These are phyloP conservation scores for Parafenestella ontariensis DNA, from an alignment of 2,329 filamentous ascomycete genomes.

Conservation along the genomic window DNA sequence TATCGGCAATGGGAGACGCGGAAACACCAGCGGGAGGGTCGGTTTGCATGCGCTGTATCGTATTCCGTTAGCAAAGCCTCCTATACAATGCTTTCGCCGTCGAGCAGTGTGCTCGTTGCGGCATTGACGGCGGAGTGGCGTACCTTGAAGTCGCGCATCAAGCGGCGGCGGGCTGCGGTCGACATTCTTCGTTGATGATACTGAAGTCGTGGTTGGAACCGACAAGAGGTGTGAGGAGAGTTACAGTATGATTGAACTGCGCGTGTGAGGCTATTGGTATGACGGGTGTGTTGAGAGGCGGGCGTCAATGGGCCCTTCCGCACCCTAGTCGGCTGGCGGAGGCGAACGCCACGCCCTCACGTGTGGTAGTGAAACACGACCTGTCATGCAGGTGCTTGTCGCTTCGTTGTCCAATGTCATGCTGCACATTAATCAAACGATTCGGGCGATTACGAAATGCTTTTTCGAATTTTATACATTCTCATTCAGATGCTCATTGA, in stretches of 20 bases:
- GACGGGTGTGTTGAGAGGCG: constrained; percentile 14
- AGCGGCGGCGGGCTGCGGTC: constrained; percentile 89
- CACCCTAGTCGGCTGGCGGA: constrained; percentile 5
- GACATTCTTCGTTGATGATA: constrained; percentile 66
- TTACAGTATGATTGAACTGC: neutral
- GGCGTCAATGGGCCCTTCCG: neutral
- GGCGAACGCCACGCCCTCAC: constrained; percentile 22
- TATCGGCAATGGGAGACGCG: constrained; percentile 92
- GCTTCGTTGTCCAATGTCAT: constrained; percentile 3
- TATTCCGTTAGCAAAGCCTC: constrained; percentile 13
- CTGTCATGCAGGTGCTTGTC: constrained; percentile 10
- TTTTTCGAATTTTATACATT: neutral
- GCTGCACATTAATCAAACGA: neutral
- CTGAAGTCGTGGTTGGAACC: neutral
- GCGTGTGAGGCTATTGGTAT: neutral
- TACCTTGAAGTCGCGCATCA: constrained; percentile 99
- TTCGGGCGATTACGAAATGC: neutral
- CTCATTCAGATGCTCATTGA: neutral
- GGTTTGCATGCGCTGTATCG: constrained; percentile 90
- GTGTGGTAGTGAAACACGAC: constrained; percentile 7
- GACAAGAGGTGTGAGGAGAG: neutral
- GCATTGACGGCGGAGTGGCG: constrained; percentile 38
- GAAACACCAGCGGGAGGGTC: constrained; percentile 97
- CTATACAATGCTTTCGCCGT: neutral
- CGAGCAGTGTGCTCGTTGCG: constrained; percentile 5